Conservation (phyloP, 169 alveolate genomes). For the Plasmodium coatneyi region DNA sequence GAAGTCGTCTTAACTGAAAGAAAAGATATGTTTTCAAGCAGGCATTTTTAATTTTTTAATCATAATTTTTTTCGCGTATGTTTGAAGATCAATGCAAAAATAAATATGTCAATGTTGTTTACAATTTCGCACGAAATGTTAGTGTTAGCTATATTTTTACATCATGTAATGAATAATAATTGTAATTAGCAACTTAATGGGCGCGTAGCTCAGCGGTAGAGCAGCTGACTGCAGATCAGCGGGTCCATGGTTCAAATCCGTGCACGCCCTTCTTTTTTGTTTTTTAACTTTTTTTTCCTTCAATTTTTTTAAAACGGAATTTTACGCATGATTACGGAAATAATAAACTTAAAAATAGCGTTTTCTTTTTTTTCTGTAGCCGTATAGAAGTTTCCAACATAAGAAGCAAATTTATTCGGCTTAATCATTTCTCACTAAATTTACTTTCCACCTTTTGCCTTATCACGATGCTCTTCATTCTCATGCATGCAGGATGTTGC, state of each 20-base stretch:
- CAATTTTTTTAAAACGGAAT: not conserved
- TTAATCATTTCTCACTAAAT: not conserved
- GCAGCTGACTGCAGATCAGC: constrained; percentile 97
- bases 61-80: not conserved
- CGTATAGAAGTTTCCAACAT: not conserved
- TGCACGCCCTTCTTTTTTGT: constrained; percentile 89
- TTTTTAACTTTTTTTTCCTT: not conserved
- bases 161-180: not conserved
- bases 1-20: not conserved
- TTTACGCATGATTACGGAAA: not conserved
- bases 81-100: not conserved
- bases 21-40: not conserved
- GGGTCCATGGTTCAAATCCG: constrained; percentile 96
- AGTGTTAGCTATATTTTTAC: not conserved
- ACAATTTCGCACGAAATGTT: not conserved
- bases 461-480: not conserved
- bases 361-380: not conserved
- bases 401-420: not conserved
- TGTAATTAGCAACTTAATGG: constrained; percentile 73
- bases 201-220: constrained; percentile 97
- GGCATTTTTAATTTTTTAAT: not conserved
- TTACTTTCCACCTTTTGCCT: not conserved
- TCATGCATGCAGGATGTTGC: not conserved
- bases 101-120: not conserved
- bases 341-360: not conserved